These are phyloP conservation scores for Fusarium nelsonii DNA, from an alignment of 2,329 filamentous ascomycete species.

Conservation along the genomic window DNA sequence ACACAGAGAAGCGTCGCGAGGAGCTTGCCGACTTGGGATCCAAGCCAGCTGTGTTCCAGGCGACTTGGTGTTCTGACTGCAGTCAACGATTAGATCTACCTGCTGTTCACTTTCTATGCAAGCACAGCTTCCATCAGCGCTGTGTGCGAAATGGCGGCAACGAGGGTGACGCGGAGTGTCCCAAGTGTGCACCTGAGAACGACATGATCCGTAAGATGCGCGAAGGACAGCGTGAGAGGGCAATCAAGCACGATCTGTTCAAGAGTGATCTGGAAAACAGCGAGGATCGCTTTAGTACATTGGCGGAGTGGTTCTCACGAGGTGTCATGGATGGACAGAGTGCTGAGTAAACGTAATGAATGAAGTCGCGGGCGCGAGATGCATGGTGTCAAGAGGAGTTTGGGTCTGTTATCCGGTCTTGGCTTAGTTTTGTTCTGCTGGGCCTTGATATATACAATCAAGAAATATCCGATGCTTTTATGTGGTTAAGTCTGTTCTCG, in stretches of 20 bases:
- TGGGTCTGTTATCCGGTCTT: slow-evolving; percentile 14
- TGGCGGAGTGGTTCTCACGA: slow-evolving; percentile 94
- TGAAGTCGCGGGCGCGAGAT: slow-evolving; percentile 8
- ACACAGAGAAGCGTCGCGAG: slow-evolving; percentile 82
- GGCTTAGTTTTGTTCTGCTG: slow-evolving; percentile 1
- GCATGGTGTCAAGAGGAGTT: slow-evolving; percentile 42
- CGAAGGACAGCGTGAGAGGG: slow-evolving; percentile 86
- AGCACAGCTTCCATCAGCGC: slow-evolving; percentile 94
- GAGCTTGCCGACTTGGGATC: slow-evolving; percentile 82
- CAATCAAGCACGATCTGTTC: slow-evolving; percentile 90
- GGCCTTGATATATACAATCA: slow-evolving; percentile 2
- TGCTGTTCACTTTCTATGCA: slow-evolving; percentile 95
- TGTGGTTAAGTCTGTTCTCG: not conserved
- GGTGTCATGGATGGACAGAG: slow-evolving; percentile 79
- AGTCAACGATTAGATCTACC: slow-evolving; percentile 84
- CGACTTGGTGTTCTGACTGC: slow-evolving; percentile 88
- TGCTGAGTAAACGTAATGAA: slow-evolving; percentile 45
- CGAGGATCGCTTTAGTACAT: slow-evolving; percentile 86
- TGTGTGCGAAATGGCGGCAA: slow-evolving; percentile 72
- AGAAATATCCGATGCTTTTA: slow-evolving; percentile 18
- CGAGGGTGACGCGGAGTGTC: slow-evolving; percentile 81
- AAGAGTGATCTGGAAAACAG: slow-evolving; percentile 80
- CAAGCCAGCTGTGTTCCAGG: slow-evolving; percentile 90
- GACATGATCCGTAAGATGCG: slow-evolving; percentile 90
- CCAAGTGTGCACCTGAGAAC: slow-evolving; percentile 85